phyloP scores from a whole-genome alignment of 2,329 filamentous ascomycete genomes.

The Paracamarosporium sp. region DNA sequence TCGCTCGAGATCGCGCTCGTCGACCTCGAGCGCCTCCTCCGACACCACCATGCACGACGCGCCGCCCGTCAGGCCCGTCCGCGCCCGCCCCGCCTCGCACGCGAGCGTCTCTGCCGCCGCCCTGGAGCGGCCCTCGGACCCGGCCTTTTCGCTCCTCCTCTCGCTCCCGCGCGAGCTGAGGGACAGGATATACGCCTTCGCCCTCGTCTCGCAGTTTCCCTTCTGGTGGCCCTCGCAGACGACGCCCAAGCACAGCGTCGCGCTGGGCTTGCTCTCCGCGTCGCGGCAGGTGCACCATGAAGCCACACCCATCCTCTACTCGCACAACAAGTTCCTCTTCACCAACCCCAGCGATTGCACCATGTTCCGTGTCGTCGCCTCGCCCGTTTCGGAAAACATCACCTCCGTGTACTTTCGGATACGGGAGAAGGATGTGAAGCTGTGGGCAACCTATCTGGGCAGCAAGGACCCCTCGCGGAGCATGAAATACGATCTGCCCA shows the following conservation, averaged over 20 bases:
- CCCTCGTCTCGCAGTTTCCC: constrained; percentile 37
- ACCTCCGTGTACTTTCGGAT: constrained; percentile 43
- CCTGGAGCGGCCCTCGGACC: constrained; percentile 18
- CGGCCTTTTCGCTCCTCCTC: constrained; percentile 41
- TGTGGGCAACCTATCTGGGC: constrained; percentile 47
- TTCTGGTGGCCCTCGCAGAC: constrained; percentile 41
- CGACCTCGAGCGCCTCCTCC: constrained; percentile 34
- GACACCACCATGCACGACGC: constrained; percentile 44
- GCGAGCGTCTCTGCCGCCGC: constrained; percentile 17
- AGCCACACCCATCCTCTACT: constrained; percentile 43
- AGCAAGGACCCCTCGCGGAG: constrained; percentile 36
- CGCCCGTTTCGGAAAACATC: constrained; percentile 34
- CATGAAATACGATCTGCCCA: constrained; percentile 42
- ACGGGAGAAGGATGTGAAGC: constrained; percentile 43
- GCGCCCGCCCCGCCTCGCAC: constrained; percentile 32
- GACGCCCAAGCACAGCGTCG: constrained; percentile 27
- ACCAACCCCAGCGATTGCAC: constrained; percentile 48
- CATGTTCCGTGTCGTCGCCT: constrained; percentile 46
- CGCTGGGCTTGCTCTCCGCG: constrained; percentile 34
- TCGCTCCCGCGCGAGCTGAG: constrained; percentile 46
- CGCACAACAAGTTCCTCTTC: constrained; percentile 46
- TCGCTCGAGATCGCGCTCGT: constrained; percentile 36
- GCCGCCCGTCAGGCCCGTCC: constrained; percentile 33
- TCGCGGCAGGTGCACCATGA: constrained; percentile 41
- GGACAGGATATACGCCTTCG: constrained; percentile 42